These are phyloP conservation scores for Phytophthora capsici DNA, from an alignment of 352 stramenopile species.

Conservation along the genomic window DNA sequence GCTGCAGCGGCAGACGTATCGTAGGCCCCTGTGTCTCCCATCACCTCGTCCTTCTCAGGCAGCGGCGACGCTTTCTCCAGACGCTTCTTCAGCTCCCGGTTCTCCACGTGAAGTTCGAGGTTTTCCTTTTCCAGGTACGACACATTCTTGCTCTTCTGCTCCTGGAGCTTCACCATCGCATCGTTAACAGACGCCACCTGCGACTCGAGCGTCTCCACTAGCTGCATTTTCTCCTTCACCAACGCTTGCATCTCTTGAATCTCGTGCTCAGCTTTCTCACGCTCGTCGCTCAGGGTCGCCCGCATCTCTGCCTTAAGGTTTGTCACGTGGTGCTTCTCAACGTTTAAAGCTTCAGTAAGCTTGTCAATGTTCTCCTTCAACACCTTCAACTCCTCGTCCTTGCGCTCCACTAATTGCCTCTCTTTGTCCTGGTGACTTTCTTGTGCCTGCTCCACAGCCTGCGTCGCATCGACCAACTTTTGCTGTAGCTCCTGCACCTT, in stretches of 20 bases:
- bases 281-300: constrained; percentile 41
- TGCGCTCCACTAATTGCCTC: constrained; percentile 33
- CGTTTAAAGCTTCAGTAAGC: constrained; percentile 40
- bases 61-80: constrained; percentile 32
- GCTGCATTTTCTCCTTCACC: constrained; percentile 54
- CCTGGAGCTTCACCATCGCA: constrained; percentile 22
- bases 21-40: constrained; percentile 28
- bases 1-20: constrained; percentile 39
- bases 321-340: constrained; percentile 40
- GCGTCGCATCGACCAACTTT: constrained; percentile 36
- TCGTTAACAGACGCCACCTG: constrained; percentile 42
- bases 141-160: constrained; percentile 47
- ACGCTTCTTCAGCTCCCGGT: constrained; percentile 58
- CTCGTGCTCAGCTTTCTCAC: constrained; percentile 59
- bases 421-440: constrained; percentile 28
- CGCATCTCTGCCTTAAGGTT: constrained; percentile 43
- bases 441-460: constrained; percentile 13
- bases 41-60: constrained; percentile 17
- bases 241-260: constrained; percentile 56
- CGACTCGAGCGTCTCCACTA: constrained; percentile 47
- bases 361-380: constrained; percentile 53
- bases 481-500: constrained; percentile 49
- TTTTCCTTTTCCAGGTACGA: constrained; percentile 77
- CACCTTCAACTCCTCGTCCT: constrained; percentile 50
- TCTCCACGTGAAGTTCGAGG: constrained; percentile 67